Evolutionary conservation across 2,329 filamentous ascomycete genomes (phyloP).

Genomic region (Cytospora leucostoma): DNA sequence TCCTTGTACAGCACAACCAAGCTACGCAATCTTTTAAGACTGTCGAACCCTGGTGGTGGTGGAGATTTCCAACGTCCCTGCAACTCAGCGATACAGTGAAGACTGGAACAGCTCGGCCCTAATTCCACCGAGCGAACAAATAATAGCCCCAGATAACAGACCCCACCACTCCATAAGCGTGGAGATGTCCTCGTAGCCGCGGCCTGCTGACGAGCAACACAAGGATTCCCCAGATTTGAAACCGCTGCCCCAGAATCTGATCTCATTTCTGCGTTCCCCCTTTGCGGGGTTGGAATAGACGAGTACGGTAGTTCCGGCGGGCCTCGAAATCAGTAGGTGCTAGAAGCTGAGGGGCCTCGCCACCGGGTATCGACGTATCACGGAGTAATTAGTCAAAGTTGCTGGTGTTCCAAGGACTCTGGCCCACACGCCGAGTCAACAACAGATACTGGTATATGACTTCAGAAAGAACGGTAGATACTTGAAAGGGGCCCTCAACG

Average conservation of each 20-base stretch:
- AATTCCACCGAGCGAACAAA: constrained; percentile 23
- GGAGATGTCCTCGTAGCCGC: neutral
- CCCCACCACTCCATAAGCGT: neutral
- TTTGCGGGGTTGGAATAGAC: constrained; percentile 16
- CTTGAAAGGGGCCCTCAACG: neutral
- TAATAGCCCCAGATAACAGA: constrained; percentile 1
- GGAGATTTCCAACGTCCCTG: constrained; percentile 23
- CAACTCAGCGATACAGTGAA: constrained; percentile 1
- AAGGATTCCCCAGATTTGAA: neutral
- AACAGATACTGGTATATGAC: neutral
- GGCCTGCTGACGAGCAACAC: neutral
- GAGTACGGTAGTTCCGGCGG: neutral
- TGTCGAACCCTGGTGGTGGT: constrained; percentile 19
- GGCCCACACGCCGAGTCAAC: neutral
- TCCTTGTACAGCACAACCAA: neutral
- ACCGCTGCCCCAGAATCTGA: constrained; percentile 8
- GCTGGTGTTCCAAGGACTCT: neutral
- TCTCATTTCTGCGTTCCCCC: constrained; percentile 6
- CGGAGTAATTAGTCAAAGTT: neutral
- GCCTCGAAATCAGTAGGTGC: constrained; percentile 2
- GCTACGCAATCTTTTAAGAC: neutral
- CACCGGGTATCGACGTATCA: neutral
- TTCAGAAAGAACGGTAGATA: neutral
- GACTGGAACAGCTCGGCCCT: constrained; percentile 24
- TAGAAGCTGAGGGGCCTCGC: neutral